Percentiles rank a stretch among this genome's conserved stretches.
phyloP scores from a whole-genome alignment of 2,329 filamentous ascomycete genomes.

The Trichoderma brevicompactum region DNA sequence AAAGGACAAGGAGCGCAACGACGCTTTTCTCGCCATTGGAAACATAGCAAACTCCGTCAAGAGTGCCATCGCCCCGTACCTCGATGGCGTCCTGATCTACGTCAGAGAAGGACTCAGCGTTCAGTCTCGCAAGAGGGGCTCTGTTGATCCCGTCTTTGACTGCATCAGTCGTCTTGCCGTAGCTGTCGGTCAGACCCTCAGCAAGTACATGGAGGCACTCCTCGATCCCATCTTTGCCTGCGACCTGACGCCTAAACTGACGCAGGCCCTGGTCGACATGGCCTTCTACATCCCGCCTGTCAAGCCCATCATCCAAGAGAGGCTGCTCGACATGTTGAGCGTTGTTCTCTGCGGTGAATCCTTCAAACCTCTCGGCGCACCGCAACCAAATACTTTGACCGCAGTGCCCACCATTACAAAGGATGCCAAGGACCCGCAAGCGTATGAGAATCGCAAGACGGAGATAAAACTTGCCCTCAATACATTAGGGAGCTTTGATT shows the following conservation, averaged over 20 bases:
- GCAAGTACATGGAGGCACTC: slow-evolving; percentile 96
- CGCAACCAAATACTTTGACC: slow-evolving; percentile 77
- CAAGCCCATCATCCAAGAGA: slow-evolving; percentile 89
- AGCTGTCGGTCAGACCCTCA: slow-evolving; percentile 92
- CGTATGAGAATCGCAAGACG: slow-evolving; percentile 78
- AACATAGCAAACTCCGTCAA: slow-evolving; percentile 96
- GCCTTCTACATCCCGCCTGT: slow-evolving; percentile 97
- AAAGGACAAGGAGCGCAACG: slow-evolving; percentile 90
- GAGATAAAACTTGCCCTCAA: slow-evolving; percentile 93
- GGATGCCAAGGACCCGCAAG: slow-evolving; percentile 81
- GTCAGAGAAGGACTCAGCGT: slow-evolving; percentile 88
- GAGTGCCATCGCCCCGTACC: slow-evolving; percentile 90
- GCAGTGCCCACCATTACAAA: slow-evolving; percentile 83
- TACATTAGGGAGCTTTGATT: slow-evolving; percentile 97
- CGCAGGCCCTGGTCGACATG: slow-evolving; percentile 96
- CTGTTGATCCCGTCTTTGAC: slow-evolving; percentile 84
- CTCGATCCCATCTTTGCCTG: slow-evolving; percentile 97
- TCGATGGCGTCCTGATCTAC: slow-evolving; percentile 91
- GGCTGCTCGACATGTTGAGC: slow-evolving; percentile 91
- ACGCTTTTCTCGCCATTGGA: slow-evolving; percentile 93
- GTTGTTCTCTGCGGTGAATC: slow-evolving; percentile 89
- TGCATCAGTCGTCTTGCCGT: slow-evolving; percentile 97
- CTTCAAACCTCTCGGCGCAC: slow-evolving; percentile 90
- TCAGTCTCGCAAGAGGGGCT: slow-evolving; percentile 69
- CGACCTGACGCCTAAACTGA: slow-evolving; percentile 89